phyloP scores from a whole-genome alignment of 345 rosid genomes.

The Geranium rotundifolium region DNA sequence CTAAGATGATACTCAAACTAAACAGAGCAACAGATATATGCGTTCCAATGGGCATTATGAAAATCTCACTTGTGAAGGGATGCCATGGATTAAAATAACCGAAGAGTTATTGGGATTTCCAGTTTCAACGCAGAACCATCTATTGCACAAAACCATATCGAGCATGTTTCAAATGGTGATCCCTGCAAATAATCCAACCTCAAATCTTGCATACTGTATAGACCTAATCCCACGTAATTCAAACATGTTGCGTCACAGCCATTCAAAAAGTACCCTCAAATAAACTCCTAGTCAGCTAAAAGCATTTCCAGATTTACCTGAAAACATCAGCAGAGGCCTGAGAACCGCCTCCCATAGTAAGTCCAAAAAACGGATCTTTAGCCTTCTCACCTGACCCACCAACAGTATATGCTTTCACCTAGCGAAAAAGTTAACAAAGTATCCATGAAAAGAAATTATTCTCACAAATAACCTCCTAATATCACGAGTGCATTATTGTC shows the following conservation, averaged over 20 bases:
- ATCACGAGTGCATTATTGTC: background rate
- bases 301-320: conserved; percentile 32
- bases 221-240: conserved; percentile 11
- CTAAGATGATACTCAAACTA: too few species aligned
- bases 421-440: background rate
- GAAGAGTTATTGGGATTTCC: conserved; percentile 51
- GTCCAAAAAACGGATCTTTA: conserved; percentile 83
- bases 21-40: too few species aligned
- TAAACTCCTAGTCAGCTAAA: background rate
- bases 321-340: conserved; percentile 66
- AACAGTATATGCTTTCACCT: conserved; percentile 80
- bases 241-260: background rate
- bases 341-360: conserved; percentile 67
- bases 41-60: background rate
- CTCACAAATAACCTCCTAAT: background rate
- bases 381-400: conserved; percentile 62
- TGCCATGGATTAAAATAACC: conserved; percentile 72
- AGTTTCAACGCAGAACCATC: conserved; percentile 88
- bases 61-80: conserved; percentile 73
- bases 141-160: conserved; percentile 50
- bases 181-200: conserved; percentile 43
- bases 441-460: too few species aligned
- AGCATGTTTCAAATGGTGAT: conserved; percentile 42
- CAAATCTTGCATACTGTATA: conserved; percentile 24
- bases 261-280: background rate